Base-by-base conservation (phyloP, 1,139 yeast genomes). In the Arxiozyma bovina region DNA sequence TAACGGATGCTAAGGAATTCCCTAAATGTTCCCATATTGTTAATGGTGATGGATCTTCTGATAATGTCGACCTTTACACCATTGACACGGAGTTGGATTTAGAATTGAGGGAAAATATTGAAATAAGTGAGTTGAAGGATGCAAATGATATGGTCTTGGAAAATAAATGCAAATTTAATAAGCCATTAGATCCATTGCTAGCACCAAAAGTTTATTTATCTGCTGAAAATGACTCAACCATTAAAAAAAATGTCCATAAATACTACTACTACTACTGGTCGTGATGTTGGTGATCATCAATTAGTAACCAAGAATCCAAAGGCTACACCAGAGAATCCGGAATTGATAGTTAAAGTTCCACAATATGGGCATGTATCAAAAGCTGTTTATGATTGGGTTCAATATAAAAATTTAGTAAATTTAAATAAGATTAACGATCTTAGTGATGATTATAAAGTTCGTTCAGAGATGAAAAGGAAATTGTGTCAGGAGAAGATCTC, bases 281-380 rank as follows among this genome's bases (percentile, higher is more conserved):
- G 38, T 23, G 34, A 43, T 40, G 38, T 23, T 6, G 41, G 54
- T 22, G 38, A 45, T 20, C 50, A 55, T 12, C 51, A 49, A 17
- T 41, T 52, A 12, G 44, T 52, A 45, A 51, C 49, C n/a, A 50
- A 51, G 11, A 54, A 57, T 47, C 69, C 67, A 27, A 53, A 60
- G 18, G 70, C 71, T 1, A 61, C 67, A 11, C 68, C 69, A 3
- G 64, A 66, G 21, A 63, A 65, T 41, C 68, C 66, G 8, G 71
- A 68, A 53, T 42, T 53, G 27, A 57, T 68, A 12, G 65, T 66
- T 17, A 61, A 60, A 42, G 60, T 67, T 3, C 59, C 58, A 18
- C 57, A 61, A n/a, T 60, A 61, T 45, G 68, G 69, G 15, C 56
- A 62, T 51, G 50, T 67, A 22, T 64, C 70, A 12, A 66, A 65